Percentiles rank a stretch among this genome's conserved stretches.
Conservation (phyloP, 2,329 filamentous ascomycete species). For the Shiraia bambusicola region DNA sequence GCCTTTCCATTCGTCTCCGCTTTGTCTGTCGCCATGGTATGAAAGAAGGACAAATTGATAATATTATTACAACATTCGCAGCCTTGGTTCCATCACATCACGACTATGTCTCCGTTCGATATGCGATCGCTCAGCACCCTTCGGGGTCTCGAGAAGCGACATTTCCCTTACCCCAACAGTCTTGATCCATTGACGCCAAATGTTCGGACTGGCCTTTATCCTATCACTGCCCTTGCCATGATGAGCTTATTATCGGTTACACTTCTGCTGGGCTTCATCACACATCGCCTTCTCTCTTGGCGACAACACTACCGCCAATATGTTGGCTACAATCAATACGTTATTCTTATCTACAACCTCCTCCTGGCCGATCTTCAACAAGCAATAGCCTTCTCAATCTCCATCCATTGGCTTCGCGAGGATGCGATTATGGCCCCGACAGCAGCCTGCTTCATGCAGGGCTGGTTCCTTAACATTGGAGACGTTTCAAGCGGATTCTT, state of each 20-base stretch:
- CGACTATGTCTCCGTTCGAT: conserved; percentile 14
- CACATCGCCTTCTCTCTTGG: conserved; percentile 55
- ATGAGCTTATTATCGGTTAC: conserved; percentile 51
- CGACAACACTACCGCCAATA: conserved; percentile 50
- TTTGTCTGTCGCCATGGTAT: conserved; percentile 20
- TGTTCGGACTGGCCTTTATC: conserved; percentile 48
- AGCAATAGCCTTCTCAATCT: conserved; percentile 53
- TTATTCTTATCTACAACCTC: conserved; percentile 57
- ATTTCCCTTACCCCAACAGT: conserved; percentile 32
- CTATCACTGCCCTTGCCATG: conserved; percentile 50
- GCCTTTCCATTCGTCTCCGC: conserved; percentile 6
- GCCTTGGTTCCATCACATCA: conserved; percentile 6
- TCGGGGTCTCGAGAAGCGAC: conserved; percentile 17
- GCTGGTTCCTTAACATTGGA: conserved; percentile 55
- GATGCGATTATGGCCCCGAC: conserved; percentile 50
- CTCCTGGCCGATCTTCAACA: conserved; percentile 57
- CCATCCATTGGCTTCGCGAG: conserved; percentile 50
- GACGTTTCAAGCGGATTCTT: conserved; percentile 57
- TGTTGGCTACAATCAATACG: conserved; percentile 57
- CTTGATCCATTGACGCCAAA: conserved; percentile 32
- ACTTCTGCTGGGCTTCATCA: conserved; percentile 51
- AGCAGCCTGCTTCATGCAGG: conserved; percentile 53
- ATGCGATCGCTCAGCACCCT: conserved; percentile 11
- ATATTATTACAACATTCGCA: conserved; percentile 5
- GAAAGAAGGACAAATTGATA: conserved; percentile 9